A percentile compares a stretch with the other conserved stretches of the same genome.
Conservation (phyloP, 306 rosid species). For the Rosa persica region DNA sequence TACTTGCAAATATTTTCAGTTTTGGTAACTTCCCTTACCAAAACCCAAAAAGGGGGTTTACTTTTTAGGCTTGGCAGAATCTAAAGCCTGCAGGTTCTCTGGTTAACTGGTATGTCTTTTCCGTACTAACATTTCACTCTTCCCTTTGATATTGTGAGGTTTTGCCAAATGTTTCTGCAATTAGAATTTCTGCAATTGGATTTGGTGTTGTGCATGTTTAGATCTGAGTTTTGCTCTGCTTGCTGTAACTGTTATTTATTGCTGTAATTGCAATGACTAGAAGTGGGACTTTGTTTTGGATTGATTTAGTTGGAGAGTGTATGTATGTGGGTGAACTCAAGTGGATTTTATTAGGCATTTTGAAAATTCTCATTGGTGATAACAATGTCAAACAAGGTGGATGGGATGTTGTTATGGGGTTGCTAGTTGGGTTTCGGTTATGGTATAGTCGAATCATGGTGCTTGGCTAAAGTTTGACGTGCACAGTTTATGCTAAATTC, state of each 20-base stretch:
- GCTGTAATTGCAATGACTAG: neutral
- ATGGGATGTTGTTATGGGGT: neutral
- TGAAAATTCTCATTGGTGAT: neutral
- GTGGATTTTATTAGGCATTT: neutral
- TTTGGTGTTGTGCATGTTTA: neutral
- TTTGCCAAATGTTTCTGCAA: conserved; percentile 4
- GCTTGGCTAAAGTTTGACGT: neutral
- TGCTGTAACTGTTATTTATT: neutral
- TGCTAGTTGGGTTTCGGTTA: neutral
- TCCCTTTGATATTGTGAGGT: neutral
- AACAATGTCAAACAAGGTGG: neutral
- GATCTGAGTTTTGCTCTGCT: conserved; percentile 35
- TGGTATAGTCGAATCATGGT: neutral
- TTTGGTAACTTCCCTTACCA: conserved; percentile 14
- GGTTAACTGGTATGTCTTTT: conserved; percentile 46
- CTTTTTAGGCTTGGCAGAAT: conserved; percentile 23
- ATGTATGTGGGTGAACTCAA: neutral
- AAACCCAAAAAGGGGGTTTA: conserved; percentile 1
- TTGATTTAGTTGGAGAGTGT: neutral
- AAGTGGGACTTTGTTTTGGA: conserved; percentile 19
- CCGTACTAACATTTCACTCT: neutral
- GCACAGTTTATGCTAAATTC: no score
- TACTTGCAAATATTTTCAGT: neutral
- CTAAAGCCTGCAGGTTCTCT: conserved; percentile 21
- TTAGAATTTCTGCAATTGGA: neutral